Evolutionary conservation across 2,329 filamentous ascomycete species (phyloP).

Genomic region (Epichloe baconii): DNA sequence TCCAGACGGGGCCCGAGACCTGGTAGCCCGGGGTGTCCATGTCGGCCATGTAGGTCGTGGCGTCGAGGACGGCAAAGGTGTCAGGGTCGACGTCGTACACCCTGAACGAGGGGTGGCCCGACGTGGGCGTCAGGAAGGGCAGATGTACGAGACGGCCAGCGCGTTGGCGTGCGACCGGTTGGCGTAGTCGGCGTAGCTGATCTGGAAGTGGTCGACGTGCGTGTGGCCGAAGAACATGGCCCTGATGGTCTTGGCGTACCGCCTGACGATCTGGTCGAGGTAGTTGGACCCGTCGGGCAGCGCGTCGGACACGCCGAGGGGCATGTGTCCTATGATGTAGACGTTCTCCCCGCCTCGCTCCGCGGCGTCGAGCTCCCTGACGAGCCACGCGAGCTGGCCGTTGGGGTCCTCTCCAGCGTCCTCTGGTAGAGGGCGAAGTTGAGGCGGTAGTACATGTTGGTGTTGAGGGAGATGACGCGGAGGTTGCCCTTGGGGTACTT

Average conservation of each 20-base stretch:
- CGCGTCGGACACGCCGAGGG: constrained; percentile 33
- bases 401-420: constrained; percentile 35
- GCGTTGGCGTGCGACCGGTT: constrained; percentile 28
- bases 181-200: constrained; percentile 37
- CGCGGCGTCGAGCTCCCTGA: constrained; percentile 36
- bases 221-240: constrained; percentile 45
- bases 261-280: constrained; percentile 37
- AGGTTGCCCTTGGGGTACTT: constrained; percentile 32
- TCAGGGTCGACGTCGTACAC: constrained; percentile 43
- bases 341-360: constrained; percentile 37
- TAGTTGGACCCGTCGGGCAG: constrained; percentile 38
- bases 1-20: constrained; percentile 31
- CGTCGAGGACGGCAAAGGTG: constrained; percentile 40
- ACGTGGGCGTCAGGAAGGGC: constrained; percentile 40
- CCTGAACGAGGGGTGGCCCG: constrained; percentile 40
- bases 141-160: constrained; percentile 35
- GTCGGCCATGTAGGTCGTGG: constrained; percentile 40
- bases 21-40: constrained; percentile 30
- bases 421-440: constrained; percentile 44
- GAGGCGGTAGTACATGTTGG: constrained; percentile 44
- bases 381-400: constrained; percentile 38
- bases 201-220: constrained; percentile 40
- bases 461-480: constrained; percentile 46
- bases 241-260: constrained; percentile 39
- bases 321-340: constrained; percentile 45